Base-by-base conservation (phyloP, 129 eudicot species). In the Logfia minima region DNA sequence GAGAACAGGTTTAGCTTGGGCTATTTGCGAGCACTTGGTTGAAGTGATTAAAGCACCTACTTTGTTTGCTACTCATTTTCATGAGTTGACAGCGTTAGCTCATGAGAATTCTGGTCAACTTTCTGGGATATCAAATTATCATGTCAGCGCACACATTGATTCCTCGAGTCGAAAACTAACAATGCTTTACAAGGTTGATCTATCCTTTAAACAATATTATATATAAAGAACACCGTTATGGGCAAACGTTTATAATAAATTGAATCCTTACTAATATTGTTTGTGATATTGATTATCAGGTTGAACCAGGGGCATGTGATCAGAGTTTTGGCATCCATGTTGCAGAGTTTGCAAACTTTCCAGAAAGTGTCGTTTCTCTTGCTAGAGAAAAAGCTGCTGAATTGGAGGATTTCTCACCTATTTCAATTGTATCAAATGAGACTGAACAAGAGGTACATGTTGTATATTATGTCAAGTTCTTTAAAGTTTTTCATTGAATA, bases 261-360 rank as follows among this genome's bases (percentile, higher is more conserved):
- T 67, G 48, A 41, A 41, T 41, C 11, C 29, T 29, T 16, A 18
- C 23, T 24, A 64, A 1, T 29, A 43, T 28, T 17, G 6, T 17
- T 10, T 39, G 34, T 31, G 16, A 26, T 29, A 18, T 45, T 56
- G 71, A 14, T 18, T 78, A 66, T 71, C 76, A 94, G 99, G 99
- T 94, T 81, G 96, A 91, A 74, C 85, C 88, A 26, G 97, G 99
- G 79, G 97, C 99, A 43, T 94, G 99, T 78, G 99, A 91, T 85
- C 99, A 94, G 77, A 94, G 99, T 86, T 94, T 94, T 72, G 99
- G 99, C 8, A 94, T 94, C 65, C 96, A 94, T 84, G 99, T 94
- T 70, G 99, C 99, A 8, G 99, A 94, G 75, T 94, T 94, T 81
- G 99, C 99, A 2, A 91, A 94, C 70, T 94, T 94, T 76, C 99